phyloP scores from a whole-genome alignment of 2,329 filamentous ascomycete species.

The Cercospora brassicicola region DNA sequence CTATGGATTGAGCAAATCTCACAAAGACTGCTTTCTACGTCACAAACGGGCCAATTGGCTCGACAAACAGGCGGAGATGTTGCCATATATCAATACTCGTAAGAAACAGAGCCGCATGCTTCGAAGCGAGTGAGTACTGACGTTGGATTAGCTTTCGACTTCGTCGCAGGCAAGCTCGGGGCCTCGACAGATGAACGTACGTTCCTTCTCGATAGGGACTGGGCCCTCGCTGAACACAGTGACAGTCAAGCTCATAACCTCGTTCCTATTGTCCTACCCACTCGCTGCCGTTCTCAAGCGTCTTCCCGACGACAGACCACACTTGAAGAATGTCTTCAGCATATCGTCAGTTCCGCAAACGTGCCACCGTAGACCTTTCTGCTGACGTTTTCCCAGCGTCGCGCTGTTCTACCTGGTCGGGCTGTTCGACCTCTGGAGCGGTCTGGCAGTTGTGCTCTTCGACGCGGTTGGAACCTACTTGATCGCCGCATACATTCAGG shows the following conservation, averaged over 20 bases:
- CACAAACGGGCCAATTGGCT: slow-evolving; percentile 12
- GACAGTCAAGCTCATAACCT: slow-evolving; percentile 86
- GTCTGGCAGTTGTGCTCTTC: slow-evolving; percentile 74
- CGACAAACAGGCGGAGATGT: slow-evolving; percentile 47
- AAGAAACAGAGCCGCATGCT: slow-evolving; percentile 33
- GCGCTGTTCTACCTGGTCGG: slow-evolving; percentile 90
- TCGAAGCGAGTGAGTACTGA: slow-evolving; percentile 21
- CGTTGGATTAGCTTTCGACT: slow-evolving; percentile 57
- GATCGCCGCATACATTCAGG: slow-evolving; percentile 79
- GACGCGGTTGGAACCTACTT: slow-evolving; percentile 77
- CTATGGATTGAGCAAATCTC: background rate
- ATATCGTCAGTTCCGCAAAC: slow-evolving; percentile 58
- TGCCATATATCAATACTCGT: slow-evolving; percentile 65
- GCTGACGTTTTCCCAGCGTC: slow-evolving; percentile 52
- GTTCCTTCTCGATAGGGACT: slow-evolving; percentile 24
- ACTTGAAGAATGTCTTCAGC: slow-evolving; percentile 84
- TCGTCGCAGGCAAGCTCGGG: slow-evolving; percentile 58
- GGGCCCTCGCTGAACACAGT: slow-evolving; percentile 1
- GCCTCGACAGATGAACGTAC: slow-evolving; percentile 65
- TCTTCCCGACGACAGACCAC: slow-evolving; percentile 79
- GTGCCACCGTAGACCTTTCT: background rate
- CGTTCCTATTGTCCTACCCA: slow-evolving; percentile 89
- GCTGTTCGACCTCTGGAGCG: slow-evolving; percentile 88
- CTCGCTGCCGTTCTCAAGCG: slow-evolving; percentile 85
- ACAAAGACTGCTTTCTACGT: background rate